Conservation (phyloP, 2,329 filamentous ascomycete genomes). For the Colletotrichum noveboracense region DNA sequence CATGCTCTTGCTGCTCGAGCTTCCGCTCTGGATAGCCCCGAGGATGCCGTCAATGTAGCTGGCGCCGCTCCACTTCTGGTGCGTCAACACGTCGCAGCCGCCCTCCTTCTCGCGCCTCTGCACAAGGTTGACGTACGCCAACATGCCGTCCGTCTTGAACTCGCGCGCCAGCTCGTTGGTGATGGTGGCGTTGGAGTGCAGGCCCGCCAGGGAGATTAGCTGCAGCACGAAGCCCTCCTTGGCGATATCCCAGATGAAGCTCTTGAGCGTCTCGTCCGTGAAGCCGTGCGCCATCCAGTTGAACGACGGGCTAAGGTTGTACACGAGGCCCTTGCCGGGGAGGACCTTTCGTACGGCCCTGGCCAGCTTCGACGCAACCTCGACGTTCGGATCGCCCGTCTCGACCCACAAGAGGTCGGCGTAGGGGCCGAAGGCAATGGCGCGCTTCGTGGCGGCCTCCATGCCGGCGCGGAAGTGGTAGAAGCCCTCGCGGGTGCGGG, state of each 20-base stretch:
- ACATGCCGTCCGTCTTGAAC: conserved; percentile 93
- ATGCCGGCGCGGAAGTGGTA: conserved; percentile 91
- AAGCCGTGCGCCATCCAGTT: conserved; percentile 99
- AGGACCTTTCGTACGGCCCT: conserved; percentile 72
- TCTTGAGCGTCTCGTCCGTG: conserved; percentile 79
- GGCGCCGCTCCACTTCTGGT: conserved; percentile 83
- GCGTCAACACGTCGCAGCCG: conserved; percentile 89
- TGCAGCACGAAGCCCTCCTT: conserved; percentile 80
- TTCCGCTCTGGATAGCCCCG: conserved; percentile 89
- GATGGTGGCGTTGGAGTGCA: conserved; percentile 69
- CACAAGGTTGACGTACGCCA: conserved; percentile 94
- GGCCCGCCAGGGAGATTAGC: conserved; percentile 69
- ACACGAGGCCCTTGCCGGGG: conserved; percentile 89
- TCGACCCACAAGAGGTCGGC: conserved; percentile 98
- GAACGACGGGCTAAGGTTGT: conserved; percentile 96
- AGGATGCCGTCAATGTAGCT: conserved; percentile 86
- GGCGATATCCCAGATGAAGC: conserved; percentile 96
- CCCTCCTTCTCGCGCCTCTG: conserved; percentile 90
- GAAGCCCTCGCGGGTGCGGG: conserved; percentile 90
- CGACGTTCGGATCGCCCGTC: conserved; percentile 86
- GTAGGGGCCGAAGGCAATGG: conserved; percentile 88
- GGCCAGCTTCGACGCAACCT: conserved; percentile 77
- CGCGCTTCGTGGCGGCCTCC: conserved; percentile 87
- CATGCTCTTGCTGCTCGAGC: conserved; percentile 90
- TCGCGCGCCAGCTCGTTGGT: conserved; percentile 76